Percentiles rank a stretch among this genome's conserved stretches.
These are phyloP conservation scores for Comarum palustre DNA, from an alignment of 306 rosid species.

Conservation along the genomic window DNA sequence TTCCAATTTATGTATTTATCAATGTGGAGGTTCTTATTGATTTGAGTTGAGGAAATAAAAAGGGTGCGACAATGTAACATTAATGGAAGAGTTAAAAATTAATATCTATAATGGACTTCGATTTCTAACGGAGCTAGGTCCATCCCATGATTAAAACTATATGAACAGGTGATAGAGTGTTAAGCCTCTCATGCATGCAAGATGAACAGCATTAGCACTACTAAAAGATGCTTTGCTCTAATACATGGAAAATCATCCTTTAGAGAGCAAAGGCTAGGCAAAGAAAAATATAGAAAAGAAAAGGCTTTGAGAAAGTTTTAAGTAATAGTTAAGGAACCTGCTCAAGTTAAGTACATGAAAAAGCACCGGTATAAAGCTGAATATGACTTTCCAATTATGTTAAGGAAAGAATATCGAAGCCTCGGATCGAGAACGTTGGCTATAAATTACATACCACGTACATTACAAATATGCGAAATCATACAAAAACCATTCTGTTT, in stretches of 20 bases:
- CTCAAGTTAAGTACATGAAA: background rate
- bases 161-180: background rate
- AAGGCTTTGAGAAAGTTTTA: conserved; percentile 14
- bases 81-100: background rate
- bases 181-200: background rate
- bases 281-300: background rate
- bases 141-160: background rate
- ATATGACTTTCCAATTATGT: conserved; percentile 36
- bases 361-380: conserved; percentile 9
- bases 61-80: background rate
- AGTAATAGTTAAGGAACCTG: conserved; percentile 39
- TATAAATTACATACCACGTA: background rate
- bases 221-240: conserved; percentile 39
- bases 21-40: background rate
- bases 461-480: background rate
- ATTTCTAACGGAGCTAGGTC: no score
- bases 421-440: background rate
- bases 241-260: conserved; percentile 11
- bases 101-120: background rate
- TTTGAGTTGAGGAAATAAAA: background rate
- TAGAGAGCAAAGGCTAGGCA: background rate
- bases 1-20: background rate
- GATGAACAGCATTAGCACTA: conserved; percentile 14
- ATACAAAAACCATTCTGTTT: background rate
- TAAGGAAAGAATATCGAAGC: conserved; percentile 45